Conservation (phyloP, 305 asterid species). For the Caryopteris hybrid region DNA sequence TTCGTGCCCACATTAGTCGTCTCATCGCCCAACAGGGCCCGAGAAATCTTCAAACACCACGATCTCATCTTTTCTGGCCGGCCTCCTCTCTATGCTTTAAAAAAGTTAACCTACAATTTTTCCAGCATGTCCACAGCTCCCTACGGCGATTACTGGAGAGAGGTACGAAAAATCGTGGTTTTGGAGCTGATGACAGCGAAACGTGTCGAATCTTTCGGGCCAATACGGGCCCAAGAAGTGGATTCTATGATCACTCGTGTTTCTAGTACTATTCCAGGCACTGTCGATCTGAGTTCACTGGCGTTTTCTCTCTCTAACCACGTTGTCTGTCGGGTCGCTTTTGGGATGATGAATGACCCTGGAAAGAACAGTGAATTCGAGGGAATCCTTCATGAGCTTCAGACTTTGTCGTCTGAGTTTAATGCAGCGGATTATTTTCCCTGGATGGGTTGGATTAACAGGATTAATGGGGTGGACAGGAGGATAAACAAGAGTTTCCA, state of each 20-base stretch:
- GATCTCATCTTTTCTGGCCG: slow-evolving; percentile 46
- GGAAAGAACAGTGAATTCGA: slow-evolving; percentile 16
- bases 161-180: slow-evolving; percentile 25
- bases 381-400: slow-evolving; percentile 18
- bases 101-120: slow-evolving; percentile 13
- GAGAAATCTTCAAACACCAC: slow-evolving; percentile 34
- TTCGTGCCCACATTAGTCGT: slow-evolving; percentile 35
- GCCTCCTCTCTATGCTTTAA: slow-evolving; percentile 20
- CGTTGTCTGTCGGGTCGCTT: slow-evolving; percentile 41
- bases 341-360: slow-evolving; percentile 33
- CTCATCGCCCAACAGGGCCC: slow-evolving; percentile 45
- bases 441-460: slow-evolving; percentile 36
- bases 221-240: slow-evolving; percentile 23
- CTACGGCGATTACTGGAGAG: slow-evolving; percentile 51
- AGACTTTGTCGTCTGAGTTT: slow-evolving; percentile 22
- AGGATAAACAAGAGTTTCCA: slow-evolving; percentile 7
- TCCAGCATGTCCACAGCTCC: slow-evolving; percentile 28
- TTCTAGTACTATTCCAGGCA: not conserved
- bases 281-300: slow-evolving; percentile 31
- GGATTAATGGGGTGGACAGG: slow-evolving; percentile 37
- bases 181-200: slow-evolving; percentile 34
- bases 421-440: slow-evolving; percentile 37
- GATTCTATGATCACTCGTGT: slow-evolving; percentile 11
- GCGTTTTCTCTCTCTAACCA: slow-evolving; percentile 28
- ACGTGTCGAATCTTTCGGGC: slow-evolving; percentile 28